A percentile compares a stretch with the other conserved stretches of the same genome.
Evolutionary conservation across 345 rosid genomes (phyloP).

Genomic region (Populus euphratica): DNA sequence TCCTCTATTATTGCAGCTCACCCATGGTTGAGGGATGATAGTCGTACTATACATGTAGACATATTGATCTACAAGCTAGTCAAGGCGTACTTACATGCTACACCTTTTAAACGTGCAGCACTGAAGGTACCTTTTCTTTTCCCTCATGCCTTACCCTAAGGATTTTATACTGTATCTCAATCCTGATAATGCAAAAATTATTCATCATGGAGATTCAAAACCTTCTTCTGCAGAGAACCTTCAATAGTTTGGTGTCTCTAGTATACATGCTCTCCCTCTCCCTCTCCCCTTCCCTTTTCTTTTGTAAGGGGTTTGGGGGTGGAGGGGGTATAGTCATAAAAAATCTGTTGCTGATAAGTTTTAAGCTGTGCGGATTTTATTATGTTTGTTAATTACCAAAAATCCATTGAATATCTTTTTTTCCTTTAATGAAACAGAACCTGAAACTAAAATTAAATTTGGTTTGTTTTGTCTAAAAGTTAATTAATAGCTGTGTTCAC

Average conservation of each 20-base stretch:
- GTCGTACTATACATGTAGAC: conserved; percentile 60
- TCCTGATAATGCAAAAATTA: neutral
- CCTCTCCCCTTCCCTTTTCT: too few species aligned
- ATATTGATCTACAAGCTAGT: conserved; percentile 73
- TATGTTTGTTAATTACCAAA: too few species aligned
- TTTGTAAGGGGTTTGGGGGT: too few species aligned
- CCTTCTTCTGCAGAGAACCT: neutral
- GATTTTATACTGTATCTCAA: neutral
- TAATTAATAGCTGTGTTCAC: neutral
- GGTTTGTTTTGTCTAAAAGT: neutral
- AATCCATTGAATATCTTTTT: too few species aligned
- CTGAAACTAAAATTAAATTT: too few species aligned
- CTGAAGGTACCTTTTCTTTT: conserved; percentile 49
- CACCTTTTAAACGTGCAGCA: conserved; percentile 79
- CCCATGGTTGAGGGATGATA: conserved; percentile 78
- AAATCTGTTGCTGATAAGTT: too few species aligned
- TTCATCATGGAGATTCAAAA: neutral
- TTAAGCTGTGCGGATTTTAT: neutral
- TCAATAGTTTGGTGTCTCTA: neutral
- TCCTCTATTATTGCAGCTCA: conserved; percentile 60
- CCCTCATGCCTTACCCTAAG: neutral
- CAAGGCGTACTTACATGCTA: conserved; percentile 63
- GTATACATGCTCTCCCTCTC: neutral
- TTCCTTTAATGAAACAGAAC: neutral
- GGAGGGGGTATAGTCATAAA: too few species aligned